Evolutionary conservation across 208 protist genomes (phyloP).

Genomic region (Vickermania ingenoplastis): DNA sequence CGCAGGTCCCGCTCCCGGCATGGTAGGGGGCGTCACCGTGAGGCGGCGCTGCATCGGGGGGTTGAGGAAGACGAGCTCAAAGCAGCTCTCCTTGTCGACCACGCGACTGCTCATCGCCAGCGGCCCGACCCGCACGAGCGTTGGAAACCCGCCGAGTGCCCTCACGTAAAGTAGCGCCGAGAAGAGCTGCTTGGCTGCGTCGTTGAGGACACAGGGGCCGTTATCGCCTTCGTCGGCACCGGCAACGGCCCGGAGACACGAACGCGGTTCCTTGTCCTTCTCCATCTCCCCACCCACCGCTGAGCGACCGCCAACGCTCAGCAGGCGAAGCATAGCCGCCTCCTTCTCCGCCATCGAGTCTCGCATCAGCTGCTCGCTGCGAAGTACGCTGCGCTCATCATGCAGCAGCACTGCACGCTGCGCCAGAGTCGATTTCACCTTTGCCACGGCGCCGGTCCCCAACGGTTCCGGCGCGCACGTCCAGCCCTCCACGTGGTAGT

Average conservation of each 20-base stretch:
- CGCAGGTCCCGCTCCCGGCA: neutral
- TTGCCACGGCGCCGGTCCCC: neutral
- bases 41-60: constrained; percentile 2
- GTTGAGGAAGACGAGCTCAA: constrained; percentile 75
- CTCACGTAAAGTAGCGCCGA: constrained; percentile 62
- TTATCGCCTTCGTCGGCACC: constrained; percentile 25
- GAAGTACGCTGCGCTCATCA: constrained; percentile 29
- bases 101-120: constrained; percentile 47
- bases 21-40: neutral
- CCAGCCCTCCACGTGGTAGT: neutral
- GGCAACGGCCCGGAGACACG: constrained; percentile 16
- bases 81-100: constrained; percentile 71
- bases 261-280: neutral
- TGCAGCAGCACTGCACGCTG: constrained; percentile 36
- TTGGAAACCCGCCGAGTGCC: constrained; percentile 71
- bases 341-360: constrained; percentile 16
- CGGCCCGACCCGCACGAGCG: constrained; percentile 54
- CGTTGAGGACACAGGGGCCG: constrained; percentile 26
- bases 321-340: constrained; percentile 6
- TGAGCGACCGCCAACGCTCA: neutral
- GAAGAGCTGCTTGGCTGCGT: constrained; percentile 61
- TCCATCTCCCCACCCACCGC: neutral
- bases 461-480: neutral
- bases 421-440: constrained; percentile 19
- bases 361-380: constrained; percentile 38